Evolutionary conservation across 2,329 filamentous ascomycete genomes (phyloP), one percentile per base, ranked within the genome.

Genomic region (Bipolaris sorokiniana): DNA sequence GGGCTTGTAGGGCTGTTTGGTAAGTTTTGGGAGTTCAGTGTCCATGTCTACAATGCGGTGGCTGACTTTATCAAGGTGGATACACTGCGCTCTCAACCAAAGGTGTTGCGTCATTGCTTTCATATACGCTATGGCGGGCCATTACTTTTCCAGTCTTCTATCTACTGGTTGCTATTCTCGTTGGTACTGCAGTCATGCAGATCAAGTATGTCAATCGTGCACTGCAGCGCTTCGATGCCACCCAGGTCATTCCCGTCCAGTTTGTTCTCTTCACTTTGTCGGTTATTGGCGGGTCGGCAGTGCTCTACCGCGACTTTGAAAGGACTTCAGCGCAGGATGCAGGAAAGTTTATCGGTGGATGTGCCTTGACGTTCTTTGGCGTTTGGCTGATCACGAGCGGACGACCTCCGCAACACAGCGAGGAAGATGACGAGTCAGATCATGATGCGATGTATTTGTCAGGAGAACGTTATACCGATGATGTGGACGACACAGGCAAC

Each of bases 71-170:
- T 20, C n/a, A 56, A 51, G 91, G 92, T 65, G 95, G 92, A 58
- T 99, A 97, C 77, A 99, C 95, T n/a, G 95, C 91, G 10, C 83
- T 99, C 5, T 92, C 94, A 1, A 99, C 95, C 28, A 99, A 99
- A 76, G 95, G 95, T 54, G 91, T 99, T 37, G 94, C 95, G 1
- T 98, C 95, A 0, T 88, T 99, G 79, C 84, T 99, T 18, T 97
- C 95, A 0, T 93, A 92, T 48, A 96, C 90, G 0, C 84, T 98
- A 18, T 91, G 93, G 83, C 87, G 90, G 67, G 91, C 91, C 15
- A 91, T 99, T 62, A 89, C 92, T 0, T 98, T 94, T 34, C 93
- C 94, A 0, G 89, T 99, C 59, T 96, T 92, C 18, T 99, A 98
- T 72, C 85, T 88, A 1, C 84, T 99, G n/a, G 76, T 95, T 7